Base-by-base conservation (phyloP, 208 protist genomes). In the Leishmania braziliensis region DNA sequence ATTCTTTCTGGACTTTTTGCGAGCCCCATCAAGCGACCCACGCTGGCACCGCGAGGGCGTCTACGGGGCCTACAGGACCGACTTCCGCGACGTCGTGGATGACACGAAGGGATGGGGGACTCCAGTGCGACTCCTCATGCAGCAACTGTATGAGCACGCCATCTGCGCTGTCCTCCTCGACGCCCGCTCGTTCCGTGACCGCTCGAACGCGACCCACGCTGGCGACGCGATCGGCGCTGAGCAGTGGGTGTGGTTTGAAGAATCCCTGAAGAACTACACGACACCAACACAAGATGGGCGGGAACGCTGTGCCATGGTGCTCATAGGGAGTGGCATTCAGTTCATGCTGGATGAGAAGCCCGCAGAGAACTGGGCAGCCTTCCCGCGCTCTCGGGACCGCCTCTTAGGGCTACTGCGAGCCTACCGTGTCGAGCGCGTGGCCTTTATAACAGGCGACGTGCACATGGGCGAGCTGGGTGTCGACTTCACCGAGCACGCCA, bases 161-260 rank as follows among this genome's bases (percentile, higher is more conserved):
- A 46, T 94, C 8, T 95, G 92, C 71, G 65, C 96, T 54, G 39
- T 98, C 23, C 85, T 98, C 43, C 89, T 98, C 8, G 95, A 98
- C 84, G 89, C 88, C n/a, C 91, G 95, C 74, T 95, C 92, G 68
- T 90, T 93, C 85, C 89, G 91, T 68, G 89, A 96, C 76, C 69
- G 83, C 5, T 73, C 84, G 9, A 92, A 88, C 58, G 91, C 89
- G 16, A 88, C 84, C 36, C 66, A 84, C n/a, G 70, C 70, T 23
- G 91, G 91, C n/a, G 92, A 97, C 84, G 90, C 95, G 83, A 88
- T 98, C 39, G 95, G 95, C 23, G 84, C 84, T 8, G 77, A 60
- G 48, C 95, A 98, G 93, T 98, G 93, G 93, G 36, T 14, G 43
- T 98, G 93, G 95, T 81, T 97, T 3, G 92, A 93, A 71, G 66